These are phyloP conservation scores for Tetraselmis chui DNA, from an alignment of 139 green algal species.

Conservation along the genomic window DNA sequence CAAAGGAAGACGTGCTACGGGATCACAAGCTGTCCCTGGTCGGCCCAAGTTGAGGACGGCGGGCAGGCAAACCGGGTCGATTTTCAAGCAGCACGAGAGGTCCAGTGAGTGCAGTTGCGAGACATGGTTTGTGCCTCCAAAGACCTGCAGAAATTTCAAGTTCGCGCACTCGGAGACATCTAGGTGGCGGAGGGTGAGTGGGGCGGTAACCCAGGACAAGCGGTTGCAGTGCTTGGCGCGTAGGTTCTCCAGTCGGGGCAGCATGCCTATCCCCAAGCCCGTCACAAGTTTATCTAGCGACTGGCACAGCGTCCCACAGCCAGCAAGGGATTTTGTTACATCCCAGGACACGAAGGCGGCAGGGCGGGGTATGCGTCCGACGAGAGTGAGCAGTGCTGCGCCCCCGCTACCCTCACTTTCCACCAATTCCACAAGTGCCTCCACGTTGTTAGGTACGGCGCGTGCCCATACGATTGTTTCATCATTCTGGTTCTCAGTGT, in stretches of 20 bases:
- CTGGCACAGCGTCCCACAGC: not conserved
- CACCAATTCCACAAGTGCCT: not conserved
- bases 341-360: not conserved
- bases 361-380: not conserved
- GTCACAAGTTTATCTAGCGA: not conserved
- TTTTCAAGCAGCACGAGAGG: not conserved
- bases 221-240: not conserved
- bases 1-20: not conserved
- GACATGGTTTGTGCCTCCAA: not conserved
- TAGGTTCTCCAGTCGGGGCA: not conserved
- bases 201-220: not conserved
- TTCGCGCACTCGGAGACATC: not conserved
- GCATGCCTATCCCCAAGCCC: not conserved
- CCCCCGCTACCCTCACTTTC: not conserved
- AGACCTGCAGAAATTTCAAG: not conserved
- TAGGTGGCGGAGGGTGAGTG: not conserved
- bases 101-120: not conserved
- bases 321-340: not conserved
- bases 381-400: not conserved
- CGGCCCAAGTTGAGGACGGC: no score
- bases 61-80: not conserved
- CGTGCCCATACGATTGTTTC: not conserved
- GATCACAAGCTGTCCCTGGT: no score
- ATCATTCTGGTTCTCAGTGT: not conserved
- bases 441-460: not conserved